Evolutionary conservation across 257 asterid species (phyloP), one percentile per base, ranked within the genome.

Genomic region (Fraxinus cuspidata): DNA sequence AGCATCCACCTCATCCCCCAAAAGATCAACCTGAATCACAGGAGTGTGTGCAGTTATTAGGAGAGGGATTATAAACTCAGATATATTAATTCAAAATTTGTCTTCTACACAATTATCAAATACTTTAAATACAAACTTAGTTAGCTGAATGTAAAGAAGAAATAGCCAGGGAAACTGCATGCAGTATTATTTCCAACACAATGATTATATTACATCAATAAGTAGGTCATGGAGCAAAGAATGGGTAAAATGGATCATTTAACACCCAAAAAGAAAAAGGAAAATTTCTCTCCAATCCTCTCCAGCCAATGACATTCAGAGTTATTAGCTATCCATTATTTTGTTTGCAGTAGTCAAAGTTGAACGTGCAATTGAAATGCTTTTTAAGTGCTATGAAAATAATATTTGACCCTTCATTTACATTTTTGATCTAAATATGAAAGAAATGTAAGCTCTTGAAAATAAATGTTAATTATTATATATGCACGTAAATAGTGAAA

Each of bases 1-100:
- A 81, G 87, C 76, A 70, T 95, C 99, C 53, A 95, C 99, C 88
- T 93, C 91, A 83, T 95, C 97, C 67, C 98, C 99, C 86, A 95
- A 87, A 71, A 90, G 94, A 87, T 95, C 99, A 76, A 95, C 99
- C 99, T 95, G 92, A 77, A 79, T 73, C 32, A 23, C 75, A 84
- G 73, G 60, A 70, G 42, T 37, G 9, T 9, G 16, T 27, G 35
- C 18, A 63, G 69, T 25, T 8, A 63, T 27, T 12, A 63, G 69
- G 69, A 25, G 19, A 25, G 19, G 35, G 19, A 63, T 63, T 58
- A 58, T 21, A 63, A 3, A 25, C 69, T 23, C 69, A 63, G 1
- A 25, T 27, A 9, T 60, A 23, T 21, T 60, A 60, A 12, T 63
- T 63, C 69, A 63, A 63, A 63, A 63, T 63, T 63, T 63, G 69